Conservation (phyloP, 2,329 filamentous ascomycete species). For the Clarireedia monteithiana region DNA sequence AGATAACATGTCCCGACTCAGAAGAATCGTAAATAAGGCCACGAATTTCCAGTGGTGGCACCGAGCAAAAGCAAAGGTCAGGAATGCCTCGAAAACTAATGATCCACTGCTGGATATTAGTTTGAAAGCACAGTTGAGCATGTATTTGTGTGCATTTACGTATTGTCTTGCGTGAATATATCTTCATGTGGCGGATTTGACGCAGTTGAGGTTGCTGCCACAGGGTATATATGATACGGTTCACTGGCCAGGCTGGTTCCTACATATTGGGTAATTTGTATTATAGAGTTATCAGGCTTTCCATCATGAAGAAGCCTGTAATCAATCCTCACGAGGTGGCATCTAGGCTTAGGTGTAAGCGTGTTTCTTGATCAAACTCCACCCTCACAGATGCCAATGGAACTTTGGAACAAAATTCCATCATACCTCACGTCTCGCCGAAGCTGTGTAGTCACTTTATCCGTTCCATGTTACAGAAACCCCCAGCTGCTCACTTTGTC, state of each 20-base stretch:
- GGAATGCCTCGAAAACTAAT: conserved; percentile 10
- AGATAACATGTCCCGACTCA: neutral
- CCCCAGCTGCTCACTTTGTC: no score
- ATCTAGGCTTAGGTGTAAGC: no score
- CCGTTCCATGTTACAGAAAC: no score
- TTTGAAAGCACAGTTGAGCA: conserved; percentile 8
- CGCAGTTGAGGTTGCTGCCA: neutral
- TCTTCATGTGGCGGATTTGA: neutral
- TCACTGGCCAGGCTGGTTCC: neutral
- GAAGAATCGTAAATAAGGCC: neutral
- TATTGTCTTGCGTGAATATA: conserved; percentile 7
- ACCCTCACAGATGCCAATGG: no score
- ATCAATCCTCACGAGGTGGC: no score
- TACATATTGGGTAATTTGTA: neutral
- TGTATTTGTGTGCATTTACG: conserved; percentile 9
- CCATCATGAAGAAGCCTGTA: no score
- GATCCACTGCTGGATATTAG: conserved; percentile 9
- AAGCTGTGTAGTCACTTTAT: no score
- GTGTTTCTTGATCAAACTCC: no score
- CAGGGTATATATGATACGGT: neutral
- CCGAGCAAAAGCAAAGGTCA: neutral
- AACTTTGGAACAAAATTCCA: no score
- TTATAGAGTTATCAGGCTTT: no score
- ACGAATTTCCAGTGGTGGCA: neutral
- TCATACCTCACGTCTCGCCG: no score